Base-by-base conservation (phyloP, 139 green algal species). In the Coelastrella sp. region DNA sequence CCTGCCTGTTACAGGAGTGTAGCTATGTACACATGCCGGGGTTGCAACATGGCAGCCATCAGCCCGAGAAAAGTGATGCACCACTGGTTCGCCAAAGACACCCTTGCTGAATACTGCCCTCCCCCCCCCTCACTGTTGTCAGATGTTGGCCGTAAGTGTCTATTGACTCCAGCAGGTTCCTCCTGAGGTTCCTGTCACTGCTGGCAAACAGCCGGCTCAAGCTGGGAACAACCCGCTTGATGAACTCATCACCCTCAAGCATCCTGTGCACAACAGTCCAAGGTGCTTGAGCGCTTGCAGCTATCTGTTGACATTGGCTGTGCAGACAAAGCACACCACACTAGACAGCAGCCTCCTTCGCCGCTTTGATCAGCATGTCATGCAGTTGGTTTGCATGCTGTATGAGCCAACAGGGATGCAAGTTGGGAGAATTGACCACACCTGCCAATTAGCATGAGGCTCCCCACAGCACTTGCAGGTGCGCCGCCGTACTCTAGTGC, bases 401-500 rank as follows among this genome's bases (percentile, higher is more conserved):
- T 70, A 15, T 70, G 12, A 12, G 5, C 3, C 14, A 70, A 20
- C 63, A 70, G 63, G 14, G 63, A 20, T 15, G 63, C 14, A 20
- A 20, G 63, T 27, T 25, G 17, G 35, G 35, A 49, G 35, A 49
- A 49, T 49, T 49, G 35, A 49, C 35, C 91, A 5, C 82, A 92
- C 84, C 92, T 93, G n/a, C 95, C 95, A 74, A 97, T 97, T 5
- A 94, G 85, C 89, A 99, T 93, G 57, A 99, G 91, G 24, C 95
- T 94, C 6, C 85, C 91, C 27, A 99, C 91, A 1, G 97, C 98
- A 0, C 90, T 81, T 1, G 97, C 92, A 6, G 98, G 96, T 12
- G 98, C 98, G 9, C 97, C 96, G 7, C 97, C 98, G 92, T 97
- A 99, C 93, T 99, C 96, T 8, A 99, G 95, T 14, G 97, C 97